Evolutionary conservation across 768 basidiomycete genomes (phyloP).

Genomic region (Crucibulum laeve): DNA sequence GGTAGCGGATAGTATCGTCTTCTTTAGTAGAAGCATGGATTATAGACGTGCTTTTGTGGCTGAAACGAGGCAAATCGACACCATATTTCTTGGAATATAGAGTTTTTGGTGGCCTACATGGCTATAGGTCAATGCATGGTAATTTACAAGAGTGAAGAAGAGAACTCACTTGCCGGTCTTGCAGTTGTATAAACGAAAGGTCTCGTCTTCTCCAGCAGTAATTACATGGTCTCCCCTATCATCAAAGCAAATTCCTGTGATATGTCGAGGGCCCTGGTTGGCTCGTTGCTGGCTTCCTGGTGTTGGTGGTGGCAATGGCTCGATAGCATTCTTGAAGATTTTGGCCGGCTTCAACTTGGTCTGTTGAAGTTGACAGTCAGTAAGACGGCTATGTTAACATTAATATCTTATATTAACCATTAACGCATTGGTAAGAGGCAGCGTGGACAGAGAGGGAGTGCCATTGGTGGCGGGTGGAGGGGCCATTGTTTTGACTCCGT

Average conservation of each 20-base stretch:
- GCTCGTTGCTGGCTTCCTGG: slow-evolving; percentile 29
- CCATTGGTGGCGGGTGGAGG: slow-evolving; percentile 38
- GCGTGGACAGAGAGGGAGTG: slow-evolving; percentile 25
- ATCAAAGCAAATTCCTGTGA: slow-evolving; percentile 89
- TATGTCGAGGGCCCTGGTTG: slow-evolving; percentile 56
- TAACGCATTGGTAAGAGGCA: slow-evolving; percentile 40
- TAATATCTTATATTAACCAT: slow-evolving; percentile 39
- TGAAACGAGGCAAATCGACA: slow-evolving; percentile 90
- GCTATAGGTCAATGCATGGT: slow-evolving; percentile 10
- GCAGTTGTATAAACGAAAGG: slow-evolving; percentile 83
- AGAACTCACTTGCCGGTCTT: slow-evolving; percentile 89
- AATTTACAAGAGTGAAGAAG: slow-evolving; percentile 13
- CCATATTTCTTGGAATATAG: slow-evolving; percentile 96
- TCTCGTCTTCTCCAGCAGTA: slow-evolving; percentile 90
- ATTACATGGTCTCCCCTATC: slow-evolving; percentile 84
- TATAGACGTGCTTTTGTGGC: slow-evolving; percentile 83
- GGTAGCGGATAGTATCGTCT: slow-evolving; percentile 92
- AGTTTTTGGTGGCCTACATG: slow-evolving; percentile 65
- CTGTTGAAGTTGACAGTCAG: slow-evolving; percentile 29
- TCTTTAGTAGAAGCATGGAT: slow-evolving; percentile 92
- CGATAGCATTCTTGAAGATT: slow-evolving; percentile 79
- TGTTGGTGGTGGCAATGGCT: slow-evolving; percentile 48
- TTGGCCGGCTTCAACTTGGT: slow-evolving; percentile 81
- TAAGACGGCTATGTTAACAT: slow-evolving; percentile 1
- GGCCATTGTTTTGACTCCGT: slow-evolving; percentile 25